Evolutionary conservation across 1,284 basidiomycete species (phyloP).

Genomic region (Heterobasidion occidentale): DNA sequence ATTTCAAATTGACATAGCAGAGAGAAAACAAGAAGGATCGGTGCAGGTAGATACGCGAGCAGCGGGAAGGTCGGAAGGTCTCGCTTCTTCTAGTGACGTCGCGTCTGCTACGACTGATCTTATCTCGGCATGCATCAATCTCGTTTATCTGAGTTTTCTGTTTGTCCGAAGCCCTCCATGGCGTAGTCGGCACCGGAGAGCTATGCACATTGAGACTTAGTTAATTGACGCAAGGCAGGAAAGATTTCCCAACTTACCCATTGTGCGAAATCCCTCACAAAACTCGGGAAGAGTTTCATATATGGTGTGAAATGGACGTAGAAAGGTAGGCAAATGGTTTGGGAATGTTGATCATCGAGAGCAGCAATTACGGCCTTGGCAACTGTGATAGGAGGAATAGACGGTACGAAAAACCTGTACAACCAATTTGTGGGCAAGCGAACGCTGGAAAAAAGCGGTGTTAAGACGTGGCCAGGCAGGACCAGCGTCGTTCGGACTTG

Average conservation of each 20-base stretch:
- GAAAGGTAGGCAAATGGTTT: constrained; percentile 67
- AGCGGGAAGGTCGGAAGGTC: no score
- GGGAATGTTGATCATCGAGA: constrained; percentile 71
- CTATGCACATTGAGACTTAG: not conserved
- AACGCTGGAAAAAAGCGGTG: constrained; percentile 64
- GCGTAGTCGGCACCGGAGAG: constrained; percentile 9
- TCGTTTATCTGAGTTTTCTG: not conserved
- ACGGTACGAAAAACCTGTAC: constrained; percentile 70
- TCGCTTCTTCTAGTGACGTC: not conserved
- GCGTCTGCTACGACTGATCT: not conserved
- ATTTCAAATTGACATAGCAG: no score
- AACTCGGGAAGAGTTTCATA: constrained; percentile 58
- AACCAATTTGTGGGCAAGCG: constrained; percentile 41
- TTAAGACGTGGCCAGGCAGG: constrained; percentile 68
- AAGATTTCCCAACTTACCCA: constrained; percentile 39
- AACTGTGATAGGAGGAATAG: constrained; percentile 62
- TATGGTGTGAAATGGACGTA: constrained; percentile 55
- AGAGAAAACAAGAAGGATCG: no score
- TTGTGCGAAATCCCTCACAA: constrained; percentile 61
- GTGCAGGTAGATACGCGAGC: no score
- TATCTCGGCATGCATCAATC: not conserved
- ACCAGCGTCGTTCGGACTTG: constrained; percentile 77
- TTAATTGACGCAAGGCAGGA: not conserved
- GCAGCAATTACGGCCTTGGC: constrained; percentile 77
- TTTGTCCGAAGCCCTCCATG: constrained; percentile 10